These are phyloP conservation scores for Trichoderma reesei DNA, from an alignment of 495 filamentous ascomycete species.

Conservation along the genomic window DNA sequence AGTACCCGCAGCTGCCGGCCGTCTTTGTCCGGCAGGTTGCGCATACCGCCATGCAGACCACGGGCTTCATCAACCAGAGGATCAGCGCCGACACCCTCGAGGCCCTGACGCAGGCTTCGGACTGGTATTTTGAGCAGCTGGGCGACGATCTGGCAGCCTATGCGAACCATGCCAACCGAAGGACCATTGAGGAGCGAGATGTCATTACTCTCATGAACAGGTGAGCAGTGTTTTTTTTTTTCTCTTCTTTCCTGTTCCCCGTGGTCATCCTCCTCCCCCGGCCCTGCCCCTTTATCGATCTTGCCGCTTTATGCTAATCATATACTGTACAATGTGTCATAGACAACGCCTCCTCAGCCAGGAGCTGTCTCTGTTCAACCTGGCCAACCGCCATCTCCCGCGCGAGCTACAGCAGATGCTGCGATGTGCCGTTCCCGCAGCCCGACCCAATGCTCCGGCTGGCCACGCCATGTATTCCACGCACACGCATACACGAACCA, in stretches of 20 bases:
- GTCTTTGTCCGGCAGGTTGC: slow-evolving; percentile 67
- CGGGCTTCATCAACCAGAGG: slow-evolving; percentile 47
- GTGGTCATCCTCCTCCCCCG: slow-evolving; percentile 4
- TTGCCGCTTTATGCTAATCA: slow-evolving; percentile 21
- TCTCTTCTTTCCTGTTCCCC: neutral
- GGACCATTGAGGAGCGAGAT: slow-evolving; percentile 78
- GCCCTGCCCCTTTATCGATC: too few relatives aligned
- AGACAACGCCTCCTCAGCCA: slow-evolving; percentile 72
- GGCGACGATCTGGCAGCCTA: slow-evolving; percentile 70
- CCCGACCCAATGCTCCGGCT: slow-evolving; percentile 20
- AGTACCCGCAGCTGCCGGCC: slow-evolving; percentile 62
- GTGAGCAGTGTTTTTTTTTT: slow-evolving; percentile 37
- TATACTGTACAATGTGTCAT: slow-evolving; percentile 15
- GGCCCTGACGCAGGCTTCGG: slow-evolving; percentile 66
- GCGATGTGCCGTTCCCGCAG: slow-evolving; percentile 50
- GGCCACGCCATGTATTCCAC: neutral
- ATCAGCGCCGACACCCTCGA: slow-evolving; percentile 63
- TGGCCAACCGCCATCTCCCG: slow-evolving; percentile 73
- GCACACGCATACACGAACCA: too few relatives aligned
- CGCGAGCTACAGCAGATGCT: slow-evolving; percentile 75
- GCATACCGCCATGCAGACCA: slow-evolving; percentile 53
- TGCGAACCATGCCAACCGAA: slow-evolving; percentile 71
- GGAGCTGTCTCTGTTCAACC: slow-evolving; percentile 66
- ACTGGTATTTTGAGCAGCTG: slow-evolving; percentile 83
- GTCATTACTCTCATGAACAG: slow-evolving; percentile 72